Evolutionary conservation across 2,329 filamentous ascomycete species (phyloP).

Genomic region (Ophiostoma sp.): DNA sequence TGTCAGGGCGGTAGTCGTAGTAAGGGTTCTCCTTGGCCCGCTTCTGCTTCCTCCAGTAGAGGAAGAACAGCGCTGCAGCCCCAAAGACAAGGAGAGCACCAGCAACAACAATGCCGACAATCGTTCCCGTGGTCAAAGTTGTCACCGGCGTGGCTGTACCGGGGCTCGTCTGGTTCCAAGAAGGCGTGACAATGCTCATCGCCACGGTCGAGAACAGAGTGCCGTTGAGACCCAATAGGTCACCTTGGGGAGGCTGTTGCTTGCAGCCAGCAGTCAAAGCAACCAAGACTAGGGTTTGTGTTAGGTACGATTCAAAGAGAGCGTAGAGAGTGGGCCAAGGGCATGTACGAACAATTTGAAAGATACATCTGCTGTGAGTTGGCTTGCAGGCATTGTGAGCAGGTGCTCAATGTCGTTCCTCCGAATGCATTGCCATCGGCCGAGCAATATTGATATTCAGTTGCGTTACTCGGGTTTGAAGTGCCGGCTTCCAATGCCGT

Average conservation of each 20-base stretch:
- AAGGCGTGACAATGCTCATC: constrained; percentile 44
- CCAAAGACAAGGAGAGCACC: constrained; percentile 46
- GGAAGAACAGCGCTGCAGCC: constrained; percentile 45
- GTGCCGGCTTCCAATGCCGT: constrained; percentile 40
- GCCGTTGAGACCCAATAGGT: constrained; percentile 44
- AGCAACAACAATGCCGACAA: constrained; percentile 55
- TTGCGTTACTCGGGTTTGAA: constrained; percentile 32
- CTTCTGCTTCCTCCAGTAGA: constrained; percentile 51
- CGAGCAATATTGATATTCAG: constrained; percentile 45
- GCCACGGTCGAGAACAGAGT: constrained; percentile 43
- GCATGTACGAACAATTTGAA: constrained; percentile 48
- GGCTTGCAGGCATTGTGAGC: constrained; percentile 46
- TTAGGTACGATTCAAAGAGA: background rate
- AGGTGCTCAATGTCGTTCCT: constrained; percentile 38
- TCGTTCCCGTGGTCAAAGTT: constrained; percentile 49
- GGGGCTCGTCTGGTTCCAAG: constrained; percentile 34
- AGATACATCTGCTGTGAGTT: constrained; percentile 46
- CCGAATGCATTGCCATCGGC: constrained; percentile 41
- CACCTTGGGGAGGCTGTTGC: constrained; percentile 45
- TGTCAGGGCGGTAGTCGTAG: constrained; percentile 20
- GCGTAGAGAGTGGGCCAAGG: background rate
- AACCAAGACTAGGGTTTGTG: constrained; percentile 43
- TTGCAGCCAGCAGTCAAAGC: constrained; percentile 51
- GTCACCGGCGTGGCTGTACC: constrained; percentile 29
- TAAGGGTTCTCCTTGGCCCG: constrained; percentile 31